Base-by-base conservation (phyloP, 306 rosid species). In the Potentilla sterilis region DNA sequence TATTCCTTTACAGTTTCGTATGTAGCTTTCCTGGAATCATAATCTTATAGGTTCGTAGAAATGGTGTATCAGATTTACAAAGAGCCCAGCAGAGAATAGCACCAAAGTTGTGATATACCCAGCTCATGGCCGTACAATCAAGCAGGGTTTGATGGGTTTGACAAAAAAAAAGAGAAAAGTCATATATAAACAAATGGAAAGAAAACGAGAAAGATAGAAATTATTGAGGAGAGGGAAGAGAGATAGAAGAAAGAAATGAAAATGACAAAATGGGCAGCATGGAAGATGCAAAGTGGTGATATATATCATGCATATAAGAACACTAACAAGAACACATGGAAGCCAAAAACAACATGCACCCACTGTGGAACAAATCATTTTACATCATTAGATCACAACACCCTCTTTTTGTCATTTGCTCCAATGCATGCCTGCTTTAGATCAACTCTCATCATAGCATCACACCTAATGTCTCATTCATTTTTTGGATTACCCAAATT, bases 321-420 rank as follows among this genome's bases (percentile, higher is more conserved):
- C 82, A 78, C 65, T 63, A 81, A 81, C 86, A 81, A 72, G 74
- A 41, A 86, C 88, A 92, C 89, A 88, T 88, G 93, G 89, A 81
- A 75, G 78, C 89, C 92, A 85, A 86, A 28, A 87, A 79, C 81
- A 74, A 74, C 13, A 64, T 64, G 69, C 69, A 72, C 81, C 84
- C 87, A 89, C 95, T 84, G 79, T 72, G 88, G 67, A 84, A 72
- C 83, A 87, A 84, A 85, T 84, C 79, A 85, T 80, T 77, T 77
- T 79, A 72, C 87, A 64, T 64, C 59, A 89, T 90, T 80, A 82
- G 78, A 79, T 80, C 71, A 79, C 85, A 71, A 83, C 83, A 67
- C 85, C 71, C 83, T 63, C 70, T 81, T 79, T 89, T 89, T 89
- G 87, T 89, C 85, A 87, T 78, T 70, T 83, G 82, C 79, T 81